Evolutionary conservation across 1,284 basidiomycete genomes (phyloP).

Genomic region (Ceratobasidium sp.): DNA sequence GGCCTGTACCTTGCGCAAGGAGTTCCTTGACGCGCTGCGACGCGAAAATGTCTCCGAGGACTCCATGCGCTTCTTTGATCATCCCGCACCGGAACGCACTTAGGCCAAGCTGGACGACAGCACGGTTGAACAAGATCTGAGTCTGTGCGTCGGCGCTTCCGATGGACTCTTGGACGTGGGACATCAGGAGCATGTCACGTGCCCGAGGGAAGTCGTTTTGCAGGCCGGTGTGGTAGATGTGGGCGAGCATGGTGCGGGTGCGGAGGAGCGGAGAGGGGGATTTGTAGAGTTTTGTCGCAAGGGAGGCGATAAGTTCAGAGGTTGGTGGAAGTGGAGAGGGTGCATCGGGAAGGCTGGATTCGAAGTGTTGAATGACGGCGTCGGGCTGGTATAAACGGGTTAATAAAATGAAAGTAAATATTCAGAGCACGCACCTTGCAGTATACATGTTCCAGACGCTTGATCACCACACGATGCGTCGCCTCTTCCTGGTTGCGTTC

Average conservation of each 20-base stretch:
- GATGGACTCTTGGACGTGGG: slow-evolving; percentile 96
- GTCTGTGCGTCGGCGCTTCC: slow-evolving; percentile 96
- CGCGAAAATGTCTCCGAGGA: slow-evolving; percentile 94
- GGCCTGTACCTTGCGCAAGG: slow-evolving; percentile 89
- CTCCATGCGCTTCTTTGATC: slow-evolving; percentile 93
- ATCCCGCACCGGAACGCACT: slow-evolving; percentile 96
- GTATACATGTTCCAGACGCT: slow-evolving; percentile 97
- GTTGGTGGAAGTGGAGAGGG: slow-evolving; percentile 67
- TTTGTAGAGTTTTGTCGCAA: slow-evolving; percentile 95
- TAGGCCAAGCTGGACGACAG: slow-evolving; percentile 95
- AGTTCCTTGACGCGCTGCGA: slow-evolving; percentile 97
- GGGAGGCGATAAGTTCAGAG: slow-evolving; percentile 82
- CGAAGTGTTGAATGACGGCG: slow-evolving; percentile 90
- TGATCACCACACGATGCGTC: slow-evolving; percentile 90
- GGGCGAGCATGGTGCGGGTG: slow-evolving; percentile 96
- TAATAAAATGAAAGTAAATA: not conserved
- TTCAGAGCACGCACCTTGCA: slow-evolving; percentile 75
- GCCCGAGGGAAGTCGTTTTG: slow-evolving; percentile 98
- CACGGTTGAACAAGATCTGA: slow-evolving; percentile 98
- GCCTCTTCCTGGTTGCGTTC: slow-evolving; percentile 78
- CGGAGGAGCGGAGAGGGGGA: slow-evolving; percentile 90
- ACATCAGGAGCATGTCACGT: slow-evolving; percentile 99
- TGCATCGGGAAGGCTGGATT: slow-evolving; percentile 67
- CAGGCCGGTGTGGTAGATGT: slow-evolving; percentile 97
- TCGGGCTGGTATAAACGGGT: slow-evolving; percentile 72